Percentiles rank a stretch among this genome's conserved stretches.
Conservation (phyloP, 345 rosid genomes). For the Populus simonii region DNA sequence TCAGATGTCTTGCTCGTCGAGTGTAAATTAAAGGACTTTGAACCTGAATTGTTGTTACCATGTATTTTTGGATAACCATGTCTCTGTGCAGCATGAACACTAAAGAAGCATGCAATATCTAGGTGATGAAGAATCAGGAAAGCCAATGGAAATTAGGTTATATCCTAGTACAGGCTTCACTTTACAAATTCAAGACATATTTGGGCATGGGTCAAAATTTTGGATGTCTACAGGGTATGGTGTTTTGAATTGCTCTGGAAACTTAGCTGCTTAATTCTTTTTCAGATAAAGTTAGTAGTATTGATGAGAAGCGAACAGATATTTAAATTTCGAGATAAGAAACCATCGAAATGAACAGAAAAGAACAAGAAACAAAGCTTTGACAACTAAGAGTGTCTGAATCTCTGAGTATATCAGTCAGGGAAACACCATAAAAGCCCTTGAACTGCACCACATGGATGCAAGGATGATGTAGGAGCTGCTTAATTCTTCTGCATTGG, state of each 20-base stretch:
- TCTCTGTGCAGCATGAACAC: not conserved
- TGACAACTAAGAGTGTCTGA: not conserved
- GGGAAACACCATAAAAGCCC: not conserved
- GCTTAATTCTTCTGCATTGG: not conserved
- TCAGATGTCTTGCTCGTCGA: not conserved
- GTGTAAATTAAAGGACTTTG: not conserved
- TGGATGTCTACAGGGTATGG: not conserved
- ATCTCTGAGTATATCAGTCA: not conserved
- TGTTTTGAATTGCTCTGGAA: not conserved
- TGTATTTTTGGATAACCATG: not conserved
- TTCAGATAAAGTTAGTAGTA: not conserved
- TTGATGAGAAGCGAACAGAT: not conserved
- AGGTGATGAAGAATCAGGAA: not conserved
- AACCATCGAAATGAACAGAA: not conserved
- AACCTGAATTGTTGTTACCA: not conserved
- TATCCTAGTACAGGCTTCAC: not conserved
- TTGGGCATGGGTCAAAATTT: not conserved
- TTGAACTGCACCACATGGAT: not conserved
- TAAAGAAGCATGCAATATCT: not conserved
- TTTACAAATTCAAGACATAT: not conserved
- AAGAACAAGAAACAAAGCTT: not conserved
- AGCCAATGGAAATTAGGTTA: not conserved
- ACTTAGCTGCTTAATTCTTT: not conserved
- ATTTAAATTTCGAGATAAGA: not conserved
- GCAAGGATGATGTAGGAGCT: not conserved